Evolutionary conservation across 169 alveolate genomes (phyloP).

Genomic region (Plasmodium relictum): DNA sequence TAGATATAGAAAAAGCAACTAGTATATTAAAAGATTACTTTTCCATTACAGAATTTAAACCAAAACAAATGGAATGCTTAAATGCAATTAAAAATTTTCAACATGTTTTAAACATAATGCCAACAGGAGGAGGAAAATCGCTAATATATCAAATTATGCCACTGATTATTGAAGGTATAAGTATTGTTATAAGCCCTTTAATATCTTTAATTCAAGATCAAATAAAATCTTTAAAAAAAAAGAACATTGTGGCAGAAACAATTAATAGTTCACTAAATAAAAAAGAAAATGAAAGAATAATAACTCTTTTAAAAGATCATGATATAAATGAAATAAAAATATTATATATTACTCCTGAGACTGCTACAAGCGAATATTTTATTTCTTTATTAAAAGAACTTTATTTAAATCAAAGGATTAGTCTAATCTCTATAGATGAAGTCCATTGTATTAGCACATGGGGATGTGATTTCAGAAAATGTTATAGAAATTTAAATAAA

Average conservation of each 20-base stretch:
- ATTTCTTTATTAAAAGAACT: constrained; percentile 79
- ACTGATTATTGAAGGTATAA: constrained; percentile 91
- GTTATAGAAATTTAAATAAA: constrained; percentile 91
- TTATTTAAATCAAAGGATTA: constrained; percentile 81
- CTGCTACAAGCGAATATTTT: constrained; percentile 82
- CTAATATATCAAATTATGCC: constrained; percentile 96
- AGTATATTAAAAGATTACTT: constrained; percentile 56
- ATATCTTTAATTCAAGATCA: constrained; percentile 96
- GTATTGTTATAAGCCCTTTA: constrained; percentile 96
- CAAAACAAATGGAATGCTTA: constrained; percentile 93
- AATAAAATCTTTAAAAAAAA: constrained; percentile 87
- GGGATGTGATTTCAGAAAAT: constrained; percentile 93
- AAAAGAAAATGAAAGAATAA: constrained; percentile 66
- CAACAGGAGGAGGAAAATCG: constrained; percentile 99
- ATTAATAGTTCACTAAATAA: constrained; percentile 77
- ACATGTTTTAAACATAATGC: constrained; percentile 94
- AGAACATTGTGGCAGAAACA: constrained; percentile 89
- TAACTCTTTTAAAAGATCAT: constrained; percentile 28
- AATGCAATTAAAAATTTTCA: constrained; percentile 90
- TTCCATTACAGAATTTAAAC: constrained; percentile 84
- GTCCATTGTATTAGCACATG: constrained; percentile 94
- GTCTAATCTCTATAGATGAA: constrained; percentile 92
- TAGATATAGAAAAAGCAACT: constrained; percentile 47
- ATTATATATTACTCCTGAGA: constrained; percentile 89
- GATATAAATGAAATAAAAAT: constrained; percentile 81